Percentiles rank a stretch among this genome's conserved stretches.
Conservation (phyloP, 192 early-diverging fungal genomes). For the Coemansia sp. region DNA sequence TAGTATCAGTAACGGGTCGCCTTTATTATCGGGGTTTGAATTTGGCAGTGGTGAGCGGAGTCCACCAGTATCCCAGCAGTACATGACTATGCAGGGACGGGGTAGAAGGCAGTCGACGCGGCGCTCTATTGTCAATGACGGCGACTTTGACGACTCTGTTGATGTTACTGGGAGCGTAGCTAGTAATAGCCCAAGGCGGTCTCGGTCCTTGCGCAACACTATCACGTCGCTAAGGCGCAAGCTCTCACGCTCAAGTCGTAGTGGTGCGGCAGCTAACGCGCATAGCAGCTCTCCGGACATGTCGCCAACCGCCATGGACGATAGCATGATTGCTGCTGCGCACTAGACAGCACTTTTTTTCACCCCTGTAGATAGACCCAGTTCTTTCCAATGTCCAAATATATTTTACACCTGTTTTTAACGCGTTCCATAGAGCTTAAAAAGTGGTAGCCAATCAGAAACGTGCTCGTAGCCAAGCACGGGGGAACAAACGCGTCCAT, state of each 20-base stretch:
- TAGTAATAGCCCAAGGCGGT: constrained; percentile 42
- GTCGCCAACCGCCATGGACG: constrained; percentile 22
- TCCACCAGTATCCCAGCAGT: constrained; percentile 18
- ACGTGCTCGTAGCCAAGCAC: background rate
- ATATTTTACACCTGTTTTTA: background rate
- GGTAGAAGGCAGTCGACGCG: constrained; percentile 2
- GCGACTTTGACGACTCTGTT: constrained; percentile 13
- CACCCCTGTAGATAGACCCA: background rate
- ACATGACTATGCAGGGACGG: background rate
- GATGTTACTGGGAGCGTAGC: background rate
- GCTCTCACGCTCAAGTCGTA: constrained; percentile 46
- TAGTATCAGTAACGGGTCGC: constrained; percentile 41
- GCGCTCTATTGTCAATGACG: background rate
- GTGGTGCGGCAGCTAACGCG: constrained; percentile 13
- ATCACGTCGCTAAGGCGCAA: constrained; percentile 52
- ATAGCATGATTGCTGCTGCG: constrained; percentile 20
- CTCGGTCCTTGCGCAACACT: constrained; percentile 49
- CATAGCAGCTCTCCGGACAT: constrained; percentile 24
- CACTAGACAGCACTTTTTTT: constrained; percentile 12
- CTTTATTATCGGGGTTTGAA: constrained; percentile 30
- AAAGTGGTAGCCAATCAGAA: background rate
- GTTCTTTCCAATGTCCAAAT: background rate
- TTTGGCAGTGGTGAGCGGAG: constrained; percentile 29
- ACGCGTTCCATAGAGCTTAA: background rate
- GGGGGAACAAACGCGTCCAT: background rate